phyloP scores from a whole-genome alignment of 805 yeast species.

The Metschnikowia peoriensis region DNA sequence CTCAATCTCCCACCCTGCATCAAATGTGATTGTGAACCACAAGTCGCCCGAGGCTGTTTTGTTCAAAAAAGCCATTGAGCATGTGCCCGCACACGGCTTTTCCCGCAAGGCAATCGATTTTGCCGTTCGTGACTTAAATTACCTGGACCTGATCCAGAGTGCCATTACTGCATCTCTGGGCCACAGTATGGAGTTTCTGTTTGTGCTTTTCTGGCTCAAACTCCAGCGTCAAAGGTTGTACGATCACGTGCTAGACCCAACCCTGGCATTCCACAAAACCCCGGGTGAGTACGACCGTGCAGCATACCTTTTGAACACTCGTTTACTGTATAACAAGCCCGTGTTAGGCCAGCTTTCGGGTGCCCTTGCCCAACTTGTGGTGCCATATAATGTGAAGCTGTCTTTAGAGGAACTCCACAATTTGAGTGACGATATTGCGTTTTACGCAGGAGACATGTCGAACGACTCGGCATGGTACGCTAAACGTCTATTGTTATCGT shows the following conservation, averaged over 20 bases:
- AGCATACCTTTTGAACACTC: slow-evolving; percentile 43
- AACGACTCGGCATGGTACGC: slow-evolving; percentile 91
- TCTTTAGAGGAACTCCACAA: slow-evolving; percentile 69
- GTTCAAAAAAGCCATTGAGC: slow-evolving; percentile 33
- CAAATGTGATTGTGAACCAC: slow-evolving; percentile 32
- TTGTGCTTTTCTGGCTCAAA: slow-evolving; percentile 53
- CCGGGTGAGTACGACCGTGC: slow-evolving; percentile 41
- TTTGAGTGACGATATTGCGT: slow-evolving; percentile 80
- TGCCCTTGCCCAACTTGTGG: slow-evolving; percentile 59
- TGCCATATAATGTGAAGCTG: slow-evolving; percentile 57
- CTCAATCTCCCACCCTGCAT: slow-evolving; percentile 34
- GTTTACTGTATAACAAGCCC: slow-evolving; percentile 54
- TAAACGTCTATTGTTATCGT: slow-evolving; percentile 69
- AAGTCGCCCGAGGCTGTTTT: slow-evolving; percentile 42
- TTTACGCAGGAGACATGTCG: slow-evolving; percentile 72
- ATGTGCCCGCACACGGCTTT: slow-evolving; percentile 56
- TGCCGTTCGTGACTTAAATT: slow-evolving; percentile 48
- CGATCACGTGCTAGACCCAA: slow-evolving; percentile 23
- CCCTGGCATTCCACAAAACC: slow-evolving; percentile 25
- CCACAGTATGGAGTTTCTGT: slow-evolving; percentile 44
- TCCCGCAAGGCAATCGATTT: slow-evolving; percentile 44
- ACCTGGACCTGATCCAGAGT: slow-evolving; percentile 50
- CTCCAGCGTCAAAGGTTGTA: slow-evolving; percentile 38
- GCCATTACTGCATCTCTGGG: slow-evolving; percentile 32
- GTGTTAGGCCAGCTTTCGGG: slow-evolving; percentile 41